Conservation (phyloP, 805 yeast species). For the Kodamaea lidongshanica region DNA sequence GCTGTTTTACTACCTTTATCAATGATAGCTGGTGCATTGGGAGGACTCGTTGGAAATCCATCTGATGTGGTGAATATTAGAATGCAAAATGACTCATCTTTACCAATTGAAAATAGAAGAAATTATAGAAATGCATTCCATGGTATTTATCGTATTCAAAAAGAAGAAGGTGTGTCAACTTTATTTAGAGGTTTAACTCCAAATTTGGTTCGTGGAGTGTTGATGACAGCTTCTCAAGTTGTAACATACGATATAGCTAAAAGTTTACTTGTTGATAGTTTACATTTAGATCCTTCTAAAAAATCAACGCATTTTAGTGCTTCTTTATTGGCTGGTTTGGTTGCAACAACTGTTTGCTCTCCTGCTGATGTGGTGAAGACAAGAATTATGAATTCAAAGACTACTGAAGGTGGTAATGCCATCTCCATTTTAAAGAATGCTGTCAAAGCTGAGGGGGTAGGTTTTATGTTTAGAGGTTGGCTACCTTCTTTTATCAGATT, state of each 20-base stretch:
- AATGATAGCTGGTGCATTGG: slow-evolving; percentile 79
- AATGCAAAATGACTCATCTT: slow-evolving; percentile 81
- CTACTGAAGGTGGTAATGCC: slow-evolving; percentile 40
- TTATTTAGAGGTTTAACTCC: slow-evolving; percentile 73
- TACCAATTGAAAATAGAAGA: slow-evolving; percentile 60
- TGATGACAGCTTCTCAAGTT: slow-evolving; percentile 89
- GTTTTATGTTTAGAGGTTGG: slow-evolving; percentile 89
- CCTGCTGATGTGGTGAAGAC: slow-evolving; percentile 92
- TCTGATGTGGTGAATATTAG: slow-evolving; percentile 82
- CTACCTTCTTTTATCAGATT: slow-evolving; percentile 77
- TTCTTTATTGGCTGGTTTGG: slow-evolving; percentile 73
- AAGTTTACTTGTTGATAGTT: slow-evolving; percentile 43
- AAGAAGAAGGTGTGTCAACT: slow-evolving; percentile 54
- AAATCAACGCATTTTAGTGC: slow-evolving; percentile 73
- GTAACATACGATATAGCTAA: slow-evolving; percentile 81
- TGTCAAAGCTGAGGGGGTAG: slow-evolving; percentile 61
- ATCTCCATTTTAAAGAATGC: slow-evolving; percentile 47
- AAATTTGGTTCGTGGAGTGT: slow-evolving; percentile 70
- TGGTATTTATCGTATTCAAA: slow-evolving; percentile 56
- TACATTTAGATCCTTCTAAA: slow-evolving; percentile 51
- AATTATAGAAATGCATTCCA: slow-evolving; percentile 74
- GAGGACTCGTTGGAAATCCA: slow-evolving; percentile 85
- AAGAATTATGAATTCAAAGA: slow-evolving; percentile 69
- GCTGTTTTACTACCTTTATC: slow-evolving; percentile 64
- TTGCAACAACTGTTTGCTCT: slow-evolving; percentile 87